phyloP scores from a whole-genome alignment of 2,329 filamentous ascomycete genomes.

The Exophiala sideris region DNA sequence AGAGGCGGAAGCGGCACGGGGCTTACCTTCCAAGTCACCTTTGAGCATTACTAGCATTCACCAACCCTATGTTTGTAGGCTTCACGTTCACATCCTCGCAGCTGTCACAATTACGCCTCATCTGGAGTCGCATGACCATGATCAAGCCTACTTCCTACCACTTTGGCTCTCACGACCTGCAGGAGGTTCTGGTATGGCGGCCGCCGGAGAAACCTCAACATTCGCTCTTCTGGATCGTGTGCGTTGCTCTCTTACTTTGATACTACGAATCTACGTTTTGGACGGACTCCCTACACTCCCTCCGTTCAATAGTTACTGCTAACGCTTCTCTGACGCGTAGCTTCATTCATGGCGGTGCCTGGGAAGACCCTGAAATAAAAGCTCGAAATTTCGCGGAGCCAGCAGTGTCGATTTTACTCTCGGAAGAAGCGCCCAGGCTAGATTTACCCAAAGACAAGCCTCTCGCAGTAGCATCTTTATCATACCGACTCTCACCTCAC shows the following conservation, averaged over 20 bases:
- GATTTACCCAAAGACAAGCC: neutral
- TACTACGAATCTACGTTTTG: neutral
- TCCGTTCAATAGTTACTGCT: neutral
- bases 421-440: neutral
- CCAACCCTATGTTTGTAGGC: too few species aligned
- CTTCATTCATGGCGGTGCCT: slow-evolving; percentile 5
- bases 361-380: slow-evolving; percentile 4
- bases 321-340: neutral
- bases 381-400: slow-evolving; percentile 3
- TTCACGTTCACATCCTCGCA: too few species aligned
- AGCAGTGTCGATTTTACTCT: neutral
- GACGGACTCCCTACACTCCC: neutral
- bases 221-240: slow-evolving; percentile 7
- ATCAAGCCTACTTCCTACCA: neutral
- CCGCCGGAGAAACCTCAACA: neutral
- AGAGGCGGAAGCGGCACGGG: too few species aligned
- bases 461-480: slow-evolving; percentile 2
- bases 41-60: too few species aligned
- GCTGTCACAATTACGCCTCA: too few species aligned
- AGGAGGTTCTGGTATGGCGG: slow-evolving; percentile 3
- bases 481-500: slow-evolving; percentile 7
- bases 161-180: slow-evolving; percentile 3
- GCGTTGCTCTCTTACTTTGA: neutral
- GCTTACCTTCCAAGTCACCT: too few species aligned
- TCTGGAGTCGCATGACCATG: neutral